Conservation (phyloP, 2,329 filamentous ascomycete genomes). For the Chalara sp. region DNA sequence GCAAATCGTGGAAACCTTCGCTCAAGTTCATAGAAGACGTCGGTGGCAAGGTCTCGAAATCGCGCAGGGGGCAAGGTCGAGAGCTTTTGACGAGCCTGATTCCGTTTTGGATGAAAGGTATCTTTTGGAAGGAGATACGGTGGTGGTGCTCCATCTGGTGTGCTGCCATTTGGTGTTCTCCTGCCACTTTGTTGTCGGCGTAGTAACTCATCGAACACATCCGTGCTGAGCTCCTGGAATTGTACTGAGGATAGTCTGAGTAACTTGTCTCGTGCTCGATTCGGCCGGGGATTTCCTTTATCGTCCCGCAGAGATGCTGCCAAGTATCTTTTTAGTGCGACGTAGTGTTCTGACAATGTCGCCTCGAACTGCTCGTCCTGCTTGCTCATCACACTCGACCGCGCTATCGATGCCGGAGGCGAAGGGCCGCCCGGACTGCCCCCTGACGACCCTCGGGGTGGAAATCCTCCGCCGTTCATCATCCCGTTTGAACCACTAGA, state of each 20-base stretch:
- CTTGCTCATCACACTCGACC: slow-evolving; percentile 70
- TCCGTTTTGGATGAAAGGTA: slow-evolving; percentile 92
- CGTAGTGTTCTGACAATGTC: slow-evolving; percentile 73
- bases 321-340: slow-evolving; percentile 62
- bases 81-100: slow-evolving; percentile 93
- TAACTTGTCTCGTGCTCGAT: slow-evolving; percentile 90
- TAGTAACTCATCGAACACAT: slow-evolving; percentile 92
- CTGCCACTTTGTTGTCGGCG: slow-evolving; percentile 68
- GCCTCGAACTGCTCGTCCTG: slow-evolving; percentile 58
- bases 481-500: slow-evolving; percentile 55
- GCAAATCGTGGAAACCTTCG: slow-evolving; percentile 79
- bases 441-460: slow-evolving; percentile 35
- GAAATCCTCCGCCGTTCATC: slow-evolving; percentile 54
- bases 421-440: slow-evolving; percentile 63
- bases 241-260: slow-evolving; percentile 84
- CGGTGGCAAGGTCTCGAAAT: slow-evolving; percentile 87
- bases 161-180: slow-evolving; percentile 43
- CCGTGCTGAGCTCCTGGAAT: slow-evolving; percentile 95
- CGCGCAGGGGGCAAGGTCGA: slow-evolving; percentile 80
- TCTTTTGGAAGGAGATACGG: slow-evolving; percentile 76
- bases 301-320: slow-evolving; percentile 66
- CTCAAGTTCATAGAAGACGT: slow-evolving; percentile 94
- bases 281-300: slow-evolving; percentile 66
- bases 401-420: slow-evolving; percentile 79
- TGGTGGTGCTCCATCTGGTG: slow-evolving; percentile 47